Conservation (phyloP, 2,329 filamentous ascomycete genomes). For the Coniochaeta hoffmannii region DNA sequence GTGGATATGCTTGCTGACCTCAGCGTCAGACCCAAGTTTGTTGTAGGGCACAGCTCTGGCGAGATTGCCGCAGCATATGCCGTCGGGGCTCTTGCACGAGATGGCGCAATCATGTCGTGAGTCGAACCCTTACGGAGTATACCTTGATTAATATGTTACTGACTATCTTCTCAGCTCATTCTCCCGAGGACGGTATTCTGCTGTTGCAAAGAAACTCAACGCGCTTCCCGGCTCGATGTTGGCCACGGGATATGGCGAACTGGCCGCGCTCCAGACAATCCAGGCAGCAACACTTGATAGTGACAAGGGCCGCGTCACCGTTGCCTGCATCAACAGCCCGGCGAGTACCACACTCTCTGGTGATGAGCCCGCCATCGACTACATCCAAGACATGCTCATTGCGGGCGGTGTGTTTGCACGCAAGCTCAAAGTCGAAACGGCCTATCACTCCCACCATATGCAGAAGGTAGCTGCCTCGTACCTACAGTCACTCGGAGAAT, state of each 20-base stretch:
- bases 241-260: constrained; percentile 7
- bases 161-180: constrained; percentile 3
- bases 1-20: constrained; percentile 5
- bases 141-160: constrained; percentile 5
- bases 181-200: constrained; percentile 9
- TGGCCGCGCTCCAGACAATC: constrained; percentile 5
- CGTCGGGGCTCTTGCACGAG: not conserved
- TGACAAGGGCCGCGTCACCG: constrained; percentile 8
- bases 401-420: constrained; percentile 18
- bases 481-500: not conserved
- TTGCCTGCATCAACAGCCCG: constrained; percentile 15
- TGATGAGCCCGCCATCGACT: constrained; percentile 17
- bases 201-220: not conserved
- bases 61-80: constrained; percentile 12
- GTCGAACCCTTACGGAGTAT: too few relatives aligned
- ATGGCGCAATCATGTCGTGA: constrained; percentile 12
- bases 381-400: constrained; percentile 7
- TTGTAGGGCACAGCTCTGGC: constrained; percentile 14
- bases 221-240: constrained; percentile 9
- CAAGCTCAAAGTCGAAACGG: constrained; percentile 21
- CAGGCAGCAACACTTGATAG: constrained; percentile 6
- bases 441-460: constrained; percentile 28
- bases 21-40: constrained; percentile 6
- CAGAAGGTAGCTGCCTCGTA: constrained; percentile 12
- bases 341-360: constrained; percentile 22